Evolutionary conservation across 1,139 yeast genomes (phyloP), one percentile per base, ranked within the genome.

Genomic region (Debaryomyces udenii): DNA sequence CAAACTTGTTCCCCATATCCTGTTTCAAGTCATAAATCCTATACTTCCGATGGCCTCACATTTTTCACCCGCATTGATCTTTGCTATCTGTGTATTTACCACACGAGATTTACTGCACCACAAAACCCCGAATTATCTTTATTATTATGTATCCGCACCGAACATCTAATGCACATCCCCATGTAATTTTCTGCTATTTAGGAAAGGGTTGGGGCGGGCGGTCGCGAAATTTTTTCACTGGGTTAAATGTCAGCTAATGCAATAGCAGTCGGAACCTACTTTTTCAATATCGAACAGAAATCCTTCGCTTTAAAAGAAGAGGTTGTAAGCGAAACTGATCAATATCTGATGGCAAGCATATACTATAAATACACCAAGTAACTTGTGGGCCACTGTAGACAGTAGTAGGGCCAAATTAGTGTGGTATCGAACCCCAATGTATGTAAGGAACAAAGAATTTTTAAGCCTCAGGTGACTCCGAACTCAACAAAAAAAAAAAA

Each of bases 401-500:
- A 23, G 28, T 3, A 23, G 27, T 9, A 9, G 18, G 28, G 7
- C 10, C 14, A 11, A 23, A 24, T 23, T 23, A 23, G 13, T 32
- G 28, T 32, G 15, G 22, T 20, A 20, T 32, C 22, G 22, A 20
- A 5, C 22, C 22, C 7, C 22, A 20, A 20, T 20, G 22, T 7
- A 20, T 20, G 22, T 34, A 23, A 26, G 37, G 37, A 29, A 34
- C 37, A n/a, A 23, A 17, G 24, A 17, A 16, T 14, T n/a, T 34
- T 22, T 34, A 33, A 16, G 30, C 37, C 37, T 34, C 37, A 34
- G 37, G 30, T 32, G 35, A 32, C 29, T 16, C 23, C 24, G 15
- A 29, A 26, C 37, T 34, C 37, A 34, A 34, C 37, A 34, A 34
- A 34, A 34, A 33, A 26, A 26, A 26, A 26, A 26, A 22, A 22